A percentile compares a stretch with the other conserved stretches of the same genome.
Conservation (phyloP, 768 basidiomycete genomes). For the Podaxis sp. region DNA sequence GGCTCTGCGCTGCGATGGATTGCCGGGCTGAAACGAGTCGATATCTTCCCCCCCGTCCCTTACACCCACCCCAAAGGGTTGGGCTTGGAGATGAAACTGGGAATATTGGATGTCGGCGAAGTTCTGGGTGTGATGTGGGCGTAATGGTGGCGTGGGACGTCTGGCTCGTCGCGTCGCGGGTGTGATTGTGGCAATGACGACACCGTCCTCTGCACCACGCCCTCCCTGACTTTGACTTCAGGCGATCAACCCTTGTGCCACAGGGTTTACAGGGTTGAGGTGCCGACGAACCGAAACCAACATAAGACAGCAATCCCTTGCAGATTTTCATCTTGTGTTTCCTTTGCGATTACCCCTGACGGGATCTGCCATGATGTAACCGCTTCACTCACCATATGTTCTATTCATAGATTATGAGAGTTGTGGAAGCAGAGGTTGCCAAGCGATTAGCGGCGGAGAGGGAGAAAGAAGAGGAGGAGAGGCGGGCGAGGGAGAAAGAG, state of each 20-base stretch:
- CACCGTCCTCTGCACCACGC: too few species aligned
- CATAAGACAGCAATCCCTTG: background rate
- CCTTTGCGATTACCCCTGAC: background rate
- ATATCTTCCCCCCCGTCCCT: background rate
- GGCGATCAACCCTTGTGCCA: background rate
- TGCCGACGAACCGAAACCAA: background rate
- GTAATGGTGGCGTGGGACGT: background rate
- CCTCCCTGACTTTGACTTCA: too few species aligned
- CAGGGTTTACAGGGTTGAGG: background rate
- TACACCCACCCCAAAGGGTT: background rate
- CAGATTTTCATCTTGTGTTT: background rate
- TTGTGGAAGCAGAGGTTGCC: conserved; percentile 74
- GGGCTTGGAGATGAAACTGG: background rate
- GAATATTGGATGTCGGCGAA: background rate
- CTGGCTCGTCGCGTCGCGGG: background rate
- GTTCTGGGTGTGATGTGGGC: background rate
- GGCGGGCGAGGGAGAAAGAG: conserved; percentile 31
- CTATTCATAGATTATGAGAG: conserved; percentile 60
- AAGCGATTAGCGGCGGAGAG: conserved; percentile 53
- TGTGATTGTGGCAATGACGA: background rate
- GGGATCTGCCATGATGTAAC: background rate
- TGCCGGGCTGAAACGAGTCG: background rate
- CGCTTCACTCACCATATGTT: background rate
- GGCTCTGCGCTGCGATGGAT: background rate
- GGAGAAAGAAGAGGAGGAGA: conserved; percentile 38